A percentile compares a stretch with the other conserved stretches of the same genome.
These are phyloP conservation scores for Penicillium psychrofluorescens DNA, from an alignment of 495 filamentous ascomycete genomes.

Conservation along the genomic window DNA sequence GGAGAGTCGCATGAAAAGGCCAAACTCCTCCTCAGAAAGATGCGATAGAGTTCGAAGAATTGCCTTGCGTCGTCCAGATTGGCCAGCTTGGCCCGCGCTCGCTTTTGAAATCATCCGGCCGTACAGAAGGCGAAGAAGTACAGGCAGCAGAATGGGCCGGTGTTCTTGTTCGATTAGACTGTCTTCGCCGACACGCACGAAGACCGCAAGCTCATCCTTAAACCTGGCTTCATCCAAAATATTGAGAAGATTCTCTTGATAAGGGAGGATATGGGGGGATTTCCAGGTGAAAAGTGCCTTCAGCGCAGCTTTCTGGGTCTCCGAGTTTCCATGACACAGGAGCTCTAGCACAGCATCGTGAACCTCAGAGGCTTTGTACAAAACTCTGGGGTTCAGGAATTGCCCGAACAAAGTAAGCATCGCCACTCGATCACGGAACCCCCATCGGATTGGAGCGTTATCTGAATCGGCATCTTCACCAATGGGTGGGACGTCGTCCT, in stretches of 20 bases:
- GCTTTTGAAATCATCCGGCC: slow-evolving; percentile 76
- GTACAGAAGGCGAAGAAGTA: slow-evolving; percentile 83
- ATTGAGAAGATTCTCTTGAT: slow-evolving; percentile 81
- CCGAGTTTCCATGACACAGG: slow-evolving; percentile 77
- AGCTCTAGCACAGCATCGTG: slow-evolving; percentile 65
- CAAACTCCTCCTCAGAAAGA: slow-evolving; percentile 59
- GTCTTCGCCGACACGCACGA: slow-evolving; percentile 69
- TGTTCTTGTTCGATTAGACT: slow-evolving; percentile 70
- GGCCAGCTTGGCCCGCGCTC: slow-evolving; percentile 39
- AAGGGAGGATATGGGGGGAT: slow-evolving; percentile 60
- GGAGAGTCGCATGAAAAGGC: slow-evolving; percentile 73
- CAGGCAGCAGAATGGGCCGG: slow-evolving; percentile 63
- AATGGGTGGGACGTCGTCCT: slow-evolving; percentile 35
- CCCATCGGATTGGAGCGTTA: slow-evolving; percentile 32
- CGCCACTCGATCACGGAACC: slow-evolving; percentile 68
- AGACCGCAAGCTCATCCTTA: slow-evolving; percentile 80
- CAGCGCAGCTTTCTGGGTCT: slow-evolving; percentile 77
- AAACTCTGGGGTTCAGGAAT: slow-evolving; percentile 75
- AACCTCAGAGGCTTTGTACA: slow-evolving; percentile 73
- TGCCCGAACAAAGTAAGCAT: slow-evolving; percentile 76
- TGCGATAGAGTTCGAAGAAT: slow-evolving; percentile 55
- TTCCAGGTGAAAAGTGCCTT: slow-evolving; percentile 90
- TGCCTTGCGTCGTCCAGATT: slow-evolving; percentile 59
- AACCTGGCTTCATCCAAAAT: slow-evolving; percentile 87
- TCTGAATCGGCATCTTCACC: slow-evolving; percentile 7